Evolutionary conservation across 225 moss, liverwort and hornwort genomes (phyloP).

Genomic region (Polytrichum commune): DNA sequence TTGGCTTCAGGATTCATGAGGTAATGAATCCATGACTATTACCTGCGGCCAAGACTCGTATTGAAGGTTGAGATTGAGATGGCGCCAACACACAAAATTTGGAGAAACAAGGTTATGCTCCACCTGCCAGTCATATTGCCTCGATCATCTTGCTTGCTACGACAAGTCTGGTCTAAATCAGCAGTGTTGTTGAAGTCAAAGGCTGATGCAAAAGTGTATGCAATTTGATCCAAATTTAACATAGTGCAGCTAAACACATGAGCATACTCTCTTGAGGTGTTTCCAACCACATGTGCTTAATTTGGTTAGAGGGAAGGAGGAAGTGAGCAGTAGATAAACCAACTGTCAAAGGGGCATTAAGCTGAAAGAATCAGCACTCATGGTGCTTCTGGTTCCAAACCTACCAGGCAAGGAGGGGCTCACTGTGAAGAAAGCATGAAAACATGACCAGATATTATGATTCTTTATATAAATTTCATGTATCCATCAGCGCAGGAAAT

Average conservation of each 20-base stretch:
- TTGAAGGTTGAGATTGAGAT: constrained; percentile 54
- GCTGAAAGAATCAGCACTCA: background rate
- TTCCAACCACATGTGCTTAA: no score
- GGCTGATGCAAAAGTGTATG: no score
- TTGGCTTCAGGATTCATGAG: no score
- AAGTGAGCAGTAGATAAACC: no score
- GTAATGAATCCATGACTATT: constrained; percentile 2
- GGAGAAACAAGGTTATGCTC: constrained; percentile 62
- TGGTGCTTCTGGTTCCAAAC: background rate
- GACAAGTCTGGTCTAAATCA: background rate
- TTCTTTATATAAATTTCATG: background rate
- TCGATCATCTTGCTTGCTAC: background rate
- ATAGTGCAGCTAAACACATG: no score
- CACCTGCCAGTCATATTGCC: constrained; percentile 37
- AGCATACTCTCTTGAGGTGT: no score
- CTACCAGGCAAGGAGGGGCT: background rate
- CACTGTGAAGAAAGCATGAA: background rate
- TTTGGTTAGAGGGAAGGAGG: no score
- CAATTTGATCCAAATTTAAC: no score
- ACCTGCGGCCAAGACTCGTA: constrained; percentile 59
- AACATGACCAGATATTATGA: background rate
- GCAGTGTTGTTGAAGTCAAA: no score
- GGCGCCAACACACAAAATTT: constrained; percentile 86
- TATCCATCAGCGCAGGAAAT: background rate
- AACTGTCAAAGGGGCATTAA: background rate